These are phyloP conservation scores for Prosopis cineraria DNA, from an alignment of 306 rosid species.

Conservation along the genomic window DNA sequence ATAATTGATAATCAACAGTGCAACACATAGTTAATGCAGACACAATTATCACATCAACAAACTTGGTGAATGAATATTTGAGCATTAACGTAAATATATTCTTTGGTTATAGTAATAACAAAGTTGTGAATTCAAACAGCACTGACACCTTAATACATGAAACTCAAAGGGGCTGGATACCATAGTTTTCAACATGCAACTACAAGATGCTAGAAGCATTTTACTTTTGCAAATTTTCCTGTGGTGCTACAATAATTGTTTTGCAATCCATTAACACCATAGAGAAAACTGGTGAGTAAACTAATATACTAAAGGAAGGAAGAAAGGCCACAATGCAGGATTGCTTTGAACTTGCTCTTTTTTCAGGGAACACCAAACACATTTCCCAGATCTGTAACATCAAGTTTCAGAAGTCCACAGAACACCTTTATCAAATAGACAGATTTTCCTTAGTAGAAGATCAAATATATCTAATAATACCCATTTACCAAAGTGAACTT, in stretches of 20 bases:
- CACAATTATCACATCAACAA: not conserved
- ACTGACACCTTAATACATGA: not conserved
- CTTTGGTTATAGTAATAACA: not conserved
- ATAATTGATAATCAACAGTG: slow-evolving; percentile 6
- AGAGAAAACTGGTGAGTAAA: not conserved
- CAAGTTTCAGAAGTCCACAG: not conserved
- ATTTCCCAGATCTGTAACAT: not conserved
- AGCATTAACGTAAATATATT: slow-evolving; percentile 24
- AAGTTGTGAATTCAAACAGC: slow-evolving; percentile 10
- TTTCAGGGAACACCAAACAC: not conserved
- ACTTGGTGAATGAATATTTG: not conserved
- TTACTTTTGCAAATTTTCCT: not conserved
- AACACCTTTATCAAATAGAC: not conserved
- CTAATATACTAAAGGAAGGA: not conserved
- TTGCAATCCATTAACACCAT: not conserved
- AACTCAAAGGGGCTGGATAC: slow-evolving; percentile 2
- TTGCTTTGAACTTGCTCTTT: not conserved
- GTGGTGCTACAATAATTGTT: not conserved
- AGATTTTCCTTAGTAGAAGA: not conserved
- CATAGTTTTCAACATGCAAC: not conserved
- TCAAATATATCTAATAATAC: slow-evolving; percentile 6
- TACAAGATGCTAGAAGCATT: slow-evolving; percentile 13
- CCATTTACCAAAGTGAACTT: not conserved
- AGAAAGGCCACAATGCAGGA: not conserved
- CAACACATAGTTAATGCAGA: slow-evolving; percentile 5